Base-by-base conservation (phyloP, 768 basidiomycete genomes). In the Amyloporia xantha region DNA sequence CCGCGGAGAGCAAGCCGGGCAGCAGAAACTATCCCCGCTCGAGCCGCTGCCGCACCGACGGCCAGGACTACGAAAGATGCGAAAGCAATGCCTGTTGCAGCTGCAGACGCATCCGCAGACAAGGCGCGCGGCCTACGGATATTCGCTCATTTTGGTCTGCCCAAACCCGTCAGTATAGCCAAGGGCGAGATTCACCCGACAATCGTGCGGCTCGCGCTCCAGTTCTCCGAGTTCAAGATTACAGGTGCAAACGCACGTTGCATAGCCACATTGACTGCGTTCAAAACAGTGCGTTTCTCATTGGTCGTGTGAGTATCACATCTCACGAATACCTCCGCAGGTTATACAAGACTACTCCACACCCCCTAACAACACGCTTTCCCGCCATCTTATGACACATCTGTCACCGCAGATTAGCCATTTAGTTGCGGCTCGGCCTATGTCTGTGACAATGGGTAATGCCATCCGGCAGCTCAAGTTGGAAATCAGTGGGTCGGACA, bases 221-320 rank as follows among this genome's bases (percentile, higher is more conserved):
- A 93, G 54, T 95, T 97, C 68, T 81, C 90, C 6, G 84, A 87
- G 57, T 97, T 98, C 70, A 84, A 84, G 65, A 86, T 98, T 55
- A 83, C 85, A 42, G 96, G 96, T 6, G 89, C 93, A 12, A 98
- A 99, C 66, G 95, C 96, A 5, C 75, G 96, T 51, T 94, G 92
- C 59, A 94, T 97, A 39, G 92, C 91, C 4, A 91, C 91, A 55
- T 70, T 98, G 54, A 82, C 80, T 30, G 87, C 89, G 5, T 94
- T 99, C 71, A 92, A 95, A 70, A 85, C 83, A 45, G 95, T 96
- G 60, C 26, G 84, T 64, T 43, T 11, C 19, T 48, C 41, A 40
- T 49, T 46, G 12, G 26, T 21, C 19, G 23, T 52, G 24, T 28
- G 11, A 12, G 23, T 25, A 21, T 17, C 13, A 47, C 40, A 24